phyloP scores from a whole-genome alignment of 2,329 filamentous ascomycete genomes.

The Teratosphaeria gauchensis region DNA sequence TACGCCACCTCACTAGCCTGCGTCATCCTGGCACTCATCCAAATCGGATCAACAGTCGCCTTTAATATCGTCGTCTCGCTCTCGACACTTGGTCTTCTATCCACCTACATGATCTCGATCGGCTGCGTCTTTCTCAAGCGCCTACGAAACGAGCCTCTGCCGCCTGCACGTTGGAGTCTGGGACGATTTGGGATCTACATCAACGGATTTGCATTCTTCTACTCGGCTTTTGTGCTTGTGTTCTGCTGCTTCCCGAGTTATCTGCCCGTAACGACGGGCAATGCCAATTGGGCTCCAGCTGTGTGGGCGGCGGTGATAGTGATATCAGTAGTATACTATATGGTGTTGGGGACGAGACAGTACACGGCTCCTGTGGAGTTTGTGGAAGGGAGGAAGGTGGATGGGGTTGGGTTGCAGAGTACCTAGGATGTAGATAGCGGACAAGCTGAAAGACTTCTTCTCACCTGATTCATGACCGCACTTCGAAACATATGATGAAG shows the following conservation, averaged over 20 bases:
- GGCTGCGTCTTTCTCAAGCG: conserved; percentile 18
- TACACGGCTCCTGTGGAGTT: conserved; percentile 23
- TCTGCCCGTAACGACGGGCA: conserved; percentile 15
- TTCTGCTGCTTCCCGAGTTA: conserved; percentile 22
- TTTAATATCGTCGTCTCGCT: conserved; percentile 26
- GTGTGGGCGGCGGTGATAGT: conserved; percentile 22
- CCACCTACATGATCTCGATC: conserved; percentile 26
- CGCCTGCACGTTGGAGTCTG: conserved; percentile 13
- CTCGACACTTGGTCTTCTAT: conserved; percentile 21
- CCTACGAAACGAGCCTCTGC: conserved; percentile 9
- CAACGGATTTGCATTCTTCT: conserved; percentile 15
- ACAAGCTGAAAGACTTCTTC: no score
- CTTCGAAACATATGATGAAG: no score
- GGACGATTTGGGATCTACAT: conserved; percentile 11
- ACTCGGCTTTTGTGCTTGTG: conserved; percentile 21
- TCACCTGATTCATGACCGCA: no score
- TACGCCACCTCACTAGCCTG: conserved; percentile 19
- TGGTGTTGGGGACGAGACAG: conserved; percentile 17
- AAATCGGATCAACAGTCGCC: conserved; percentile 24
- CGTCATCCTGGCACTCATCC: conserved; percentile 23
- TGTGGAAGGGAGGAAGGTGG: conserved; percentile 18
- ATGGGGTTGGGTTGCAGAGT: conserved; percentile 15
- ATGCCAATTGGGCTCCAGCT: conserved; percentile 23
- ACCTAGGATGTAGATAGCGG: not conserved
- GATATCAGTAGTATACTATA: conserved; percentile 17